These are phyloP conservation scores for Henningerozyma blattae DNA, from an alignment of 805 yeast genomes.

Conservation along the genomic window DNA sequence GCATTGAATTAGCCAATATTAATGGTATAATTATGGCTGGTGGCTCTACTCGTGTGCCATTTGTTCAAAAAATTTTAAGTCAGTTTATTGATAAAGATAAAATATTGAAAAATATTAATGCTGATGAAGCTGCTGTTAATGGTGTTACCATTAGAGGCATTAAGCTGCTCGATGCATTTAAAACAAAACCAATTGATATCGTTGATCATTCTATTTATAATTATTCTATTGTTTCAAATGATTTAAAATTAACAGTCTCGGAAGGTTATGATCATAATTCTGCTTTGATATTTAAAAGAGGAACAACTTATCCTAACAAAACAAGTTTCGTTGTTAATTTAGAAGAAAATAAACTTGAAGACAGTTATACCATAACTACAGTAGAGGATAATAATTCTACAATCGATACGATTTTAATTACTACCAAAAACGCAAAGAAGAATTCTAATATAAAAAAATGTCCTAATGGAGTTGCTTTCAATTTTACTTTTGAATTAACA, in stretches of 20 bases:
- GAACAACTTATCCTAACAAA: conserved; percentile 27
- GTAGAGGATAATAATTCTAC: conserved; percentile 18
- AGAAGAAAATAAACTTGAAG: conserved; percentile 16
- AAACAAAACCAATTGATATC: conserved; percentile 43
- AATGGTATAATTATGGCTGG: conserved; percentile 73
- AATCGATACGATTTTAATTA: conserved; percentile 9
- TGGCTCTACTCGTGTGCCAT: conserved; percentile 85
- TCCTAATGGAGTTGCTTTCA: conserved; percentile 24
- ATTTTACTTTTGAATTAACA: conserved; percentile 35
- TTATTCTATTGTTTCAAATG: conserved; percentile 27
- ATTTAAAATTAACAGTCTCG: conserved; percentile 10
- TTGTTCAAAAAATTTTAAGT: conserved; percentile 53
- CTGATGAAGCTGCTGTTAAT: conserved; percentile 88
- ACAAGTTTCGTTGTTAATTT: conserved; percentile 26
- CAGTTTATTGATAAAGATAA: conserved; percentile 45
- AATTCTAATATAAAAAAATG: conserved; percentile 28
- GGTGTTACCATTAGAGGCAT: conserved; percentile 86
- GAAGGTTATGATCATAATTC: conserved; percentile 17
- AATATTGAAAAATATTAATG: conserved; percentile 76
- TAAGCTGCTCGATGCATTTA: conserved; percentile 53
- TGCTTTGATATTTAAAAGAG: conserved; percentile 34
- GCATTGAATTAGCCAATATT: conserved; percentile 27
- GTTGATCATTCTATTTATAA: conserved; percentile 42
- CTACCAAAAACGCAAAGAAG: conserved; percentile 18
- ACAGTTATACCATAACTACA: conserved; percentile 21